phyloP scores from a whole-genome alignment of 2,329 filamentous ascomycete genomes.

The Truncatella angustata region DNA sequence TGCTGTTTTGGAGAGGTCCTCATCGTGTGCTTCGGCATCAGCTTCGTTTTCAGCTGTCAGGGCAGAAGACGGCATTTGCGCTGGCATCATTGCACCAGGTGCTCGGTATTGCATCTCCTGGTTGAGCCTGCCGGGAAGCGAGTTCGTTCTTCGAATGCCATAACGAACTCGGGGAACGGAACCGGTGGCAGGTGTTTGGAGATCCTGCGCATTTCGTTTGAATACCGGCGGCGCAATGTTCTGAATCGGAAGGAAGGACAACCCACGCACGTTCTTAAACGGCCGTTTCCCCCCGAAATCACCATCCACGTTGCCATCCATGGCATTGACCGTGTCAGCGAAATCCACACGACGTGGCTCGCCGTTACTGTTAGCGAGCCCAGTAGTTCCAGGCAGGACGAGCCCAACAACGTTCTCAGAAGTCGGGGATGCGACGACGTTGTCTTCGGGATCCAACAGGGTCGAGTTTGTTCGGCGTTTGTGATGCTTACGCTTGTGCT shows the following conservation, averaged over 20 bases:
- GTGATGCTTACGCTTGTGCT: conserved; percentile 44
- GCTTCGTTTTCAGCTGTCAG: conserved; percentile 24
- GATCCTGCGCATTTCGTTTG: conserved; percentile 36
- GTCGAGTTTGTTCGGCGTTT: conserved; percentile 25
- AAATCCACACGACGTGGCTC: conserved; percentile 60
- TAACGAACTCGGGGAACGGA: conserved; percentile 57
- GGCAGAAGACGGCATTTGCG: conserved; percentile 40
- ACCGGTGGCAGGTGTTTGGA: conserved; percentile 33
- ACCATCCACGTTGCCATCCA: conserved; percentile 26
- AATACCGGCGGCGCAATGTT: conserved; percentile 73
- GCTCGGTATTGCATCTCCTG: conserved; percentile 40
- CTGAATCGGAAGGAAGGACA: conserved; percentile 63
- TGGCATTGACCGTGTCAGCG: conserved; percentile 30
- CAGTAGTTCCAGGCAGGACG: neutral
- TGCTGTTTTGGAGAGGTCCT: conserved; percentile 52
- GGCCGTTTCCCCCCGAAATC: conserved; percentile 35
- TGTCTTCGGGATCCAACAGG: conserved; percentile 19
- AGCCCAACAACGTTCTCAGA: conserved; percentile 9
- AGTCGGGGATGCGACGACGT: neutral
- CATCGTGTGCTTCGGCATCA: conserved; percentile 35
- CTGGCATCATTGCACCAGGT: conserved; percentile 49
- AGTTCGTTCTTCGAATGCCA: conserved; percentile 71
- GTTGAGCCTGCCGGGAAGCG: conserved; percentile 68
- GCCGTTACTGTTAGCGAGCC: conserved; percentile 23
- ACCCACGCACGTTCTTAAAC: conserved; percentile 54